Conservation (phyloP, 192 early-diverging fungal species). For the Lunasporangiospora selenospora region DNA sequence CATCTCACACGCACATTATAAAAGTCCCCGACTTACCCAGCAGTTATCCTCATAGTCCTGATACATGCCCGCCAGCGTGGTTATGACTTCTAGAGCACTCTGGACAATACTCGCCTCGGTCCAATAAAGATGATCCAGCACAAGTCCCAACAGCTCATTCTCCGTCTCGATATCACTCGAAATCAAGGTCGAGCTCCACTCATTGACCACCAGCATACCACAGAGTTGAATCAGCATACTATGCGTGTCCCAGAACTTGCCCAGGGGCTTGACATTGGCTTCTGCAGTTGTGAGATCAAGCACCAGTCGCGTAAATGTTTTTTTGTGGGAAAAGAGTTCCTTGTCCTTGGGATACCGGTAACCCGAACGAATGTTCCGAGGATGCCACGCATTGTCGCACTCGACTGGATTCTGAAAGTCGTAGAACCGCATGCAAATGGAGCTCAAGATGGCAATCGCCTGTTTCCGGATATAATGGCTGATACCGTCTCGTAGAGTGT, state of each 20-base stretch:
- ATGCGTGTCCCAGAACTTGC: constrained; percentile 49
- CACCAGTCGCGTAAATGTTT: constrained; percentile 29
- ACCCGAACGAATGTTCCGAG: background rate
- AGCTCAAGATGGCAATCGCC: constrained; percentile 56
- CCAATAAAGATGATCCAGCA: constrained; percentile 74
- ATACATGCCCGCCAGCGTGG: constrained; percentile 64
- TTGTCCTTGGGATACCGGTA: too few relatives aligned
- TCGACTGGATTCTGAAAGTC: too few relatives aligned
- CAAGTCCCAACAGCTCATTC: constrained; percentile 65
- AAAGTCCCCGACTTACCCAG: constrained; percentile 27
- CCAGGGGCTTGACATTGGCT: constrained; percentile 35
- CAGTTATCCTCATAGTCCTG: constrained; percentile 61
- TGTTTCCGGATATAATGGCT: constrained; percentile 49
- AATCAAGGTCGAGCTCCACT: constrained; percentile 36
- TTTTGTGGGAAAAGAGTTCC: constrained; percentile 26
- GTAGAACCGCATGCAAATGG: constrained; percentile 46
- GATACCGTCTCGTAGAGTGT: constrained; percentile 29
- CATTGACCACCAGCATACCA: constrained; percentile 43
- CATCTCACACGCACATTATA: background rate
- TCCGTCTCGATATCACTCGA: constrained; percentile 50
- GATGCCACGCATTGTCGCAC: too few relatives aligned
- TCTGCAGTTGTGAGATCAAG: constrained; percentile 37
- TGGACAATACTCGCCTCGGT: constrained; percentile 64
- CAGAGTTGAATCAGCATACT: constrained; percentile 44
- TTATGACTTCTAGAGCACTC: constrained; percentile 70